These are phyloP conservation scores for Colletotrichum spinosum DNA, from an alignment of 2,329 filamentous ascomycete genomes.

Conservation along the genomic window DNA sequence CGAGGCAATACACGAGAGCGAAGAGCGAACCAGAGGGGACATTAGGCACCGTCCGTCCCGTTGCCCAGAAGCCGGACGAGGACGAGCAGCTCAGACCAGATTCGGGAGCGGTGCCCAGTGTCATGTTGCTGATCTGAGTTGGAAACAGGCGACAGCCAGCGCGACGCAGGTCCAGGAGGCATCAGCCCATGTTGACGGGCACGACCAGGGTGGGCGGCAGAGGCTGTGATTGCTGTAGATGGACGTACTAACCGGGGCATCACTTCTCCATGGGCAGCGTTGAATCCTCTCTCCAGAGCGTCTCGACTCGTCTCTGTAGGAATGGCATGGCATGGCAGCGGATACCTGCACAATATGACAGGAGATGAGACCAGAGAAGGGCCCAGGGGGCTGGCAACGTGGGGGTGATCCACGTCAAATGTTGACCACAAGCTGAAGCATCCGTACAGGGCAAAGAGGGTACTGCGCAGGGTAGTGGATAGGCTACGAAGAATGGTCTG, in stretches of 20 bases:
- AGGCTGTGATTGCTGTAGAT: conserved; percentile 10
- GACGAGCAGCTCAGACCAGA: conserved; percentile 10
- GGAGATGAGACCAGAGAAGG: neutral
- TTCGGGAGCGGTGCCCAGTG: conserved; percentile 10
- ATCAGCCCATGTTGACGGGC: conserved; percentile 32
- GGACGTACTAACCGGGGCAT: conserved; percentile 3
- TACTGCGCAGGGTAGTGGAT: neutral
- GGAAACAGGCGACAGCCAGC: conserved; percentile 3
- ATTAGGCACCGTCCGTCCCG: neutral
- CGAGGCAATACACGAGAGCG: neutral
- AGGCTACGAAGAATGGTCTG: conserved; percentile 14
- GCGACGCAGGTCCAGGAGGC: conserved; percentile 16
- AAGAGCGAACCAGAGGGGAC: neutral
- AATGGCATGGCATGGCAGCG: no score
- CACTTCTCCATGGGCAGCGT: neutral
- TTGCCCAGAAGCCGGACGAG: conserved; percentile 12
- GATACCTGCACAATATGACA: no score
- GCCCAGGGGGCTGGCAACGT: conserved; percentile 30
- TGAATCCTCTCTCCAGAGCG: no score
- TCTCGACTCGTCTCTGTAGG: neutral
- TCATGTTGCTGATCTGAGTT: conserved; percentile 23
- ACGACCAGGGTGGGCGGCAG: conserved; percentile 14
- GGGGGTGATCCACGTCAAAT: conserved; percentile 5
- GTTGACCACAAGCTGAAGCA: conserved; percentile 4
- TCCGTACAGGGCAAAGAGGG: neutral